Percentiles rank a stretch among this genome's conserved stretches.
Conservation (phyloP, 106 monocot genomes). For the Acanthochlamys bracteata region DNA sequence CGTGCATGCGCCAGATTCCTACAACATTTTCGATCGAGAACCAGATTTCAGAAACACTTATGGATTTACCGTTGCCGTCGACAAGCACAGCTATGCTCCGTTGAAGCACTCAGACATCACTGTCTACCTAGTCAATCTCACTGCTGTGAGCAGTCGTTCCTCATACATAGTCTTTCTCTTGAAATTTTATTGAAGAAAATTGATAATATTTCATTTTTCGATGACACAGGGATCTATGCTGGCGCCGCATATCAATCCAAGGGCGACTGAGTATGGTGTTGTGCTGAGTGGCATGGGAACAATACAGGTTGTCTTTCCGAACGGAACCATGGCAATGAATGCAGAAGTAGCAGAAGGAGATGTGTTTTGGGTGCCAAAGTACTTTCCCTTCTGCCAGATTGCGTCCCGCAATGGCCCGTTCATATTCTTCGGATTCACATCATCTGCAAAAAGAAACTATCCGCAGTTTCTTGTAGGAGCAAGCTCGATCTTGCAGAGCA, state of each 20-base stretch:
- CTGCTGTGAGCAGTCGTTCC: conserved; percentile 28
- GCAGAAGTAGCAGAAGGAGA: conserved; percentile 61
- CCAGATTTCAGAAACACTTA: conserved; percentile 64
- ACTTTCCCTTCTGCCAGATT: conserved; percentile 85
- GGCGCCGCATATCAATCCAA: conserved; percentile 78
- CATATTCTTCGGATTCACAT: conserved; percentile 86
- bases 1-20: conserved; percentile 40
- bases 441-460: conserved; percentile 50
- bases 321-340: conserved; percentile 77
- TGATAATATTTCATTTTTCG: neutral
- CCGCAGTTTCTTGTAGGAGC: conserved; percentile 75
- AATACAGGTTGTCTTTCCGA: conserved; percentile 71
- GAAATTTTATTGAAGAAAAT: neutral
- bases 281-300: conserved; percentile 51
- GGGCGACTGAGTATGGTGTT: conserved; percentile 72
- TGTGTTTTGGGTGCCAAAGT: conserved; percentile 69
- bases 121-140: conserved; percentile 67
- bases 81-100: conserved; percentile 49
- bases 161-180: neutral
- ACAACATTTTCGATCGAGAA: conserved; percentile 55
- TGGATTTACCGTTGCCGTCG: conserved; percentile 57
- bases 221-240: conserved; percentile 69
- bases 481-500: conserved; percentile 40
- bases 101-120: conserved; percentile 52
- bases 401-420: conserved; percentile 54